These are phyloP conservation scores for Ganoderma sinense DNA, from an alignment of 1,284 basidiomycete genomes.

Conservation along the genomic window DNA sequence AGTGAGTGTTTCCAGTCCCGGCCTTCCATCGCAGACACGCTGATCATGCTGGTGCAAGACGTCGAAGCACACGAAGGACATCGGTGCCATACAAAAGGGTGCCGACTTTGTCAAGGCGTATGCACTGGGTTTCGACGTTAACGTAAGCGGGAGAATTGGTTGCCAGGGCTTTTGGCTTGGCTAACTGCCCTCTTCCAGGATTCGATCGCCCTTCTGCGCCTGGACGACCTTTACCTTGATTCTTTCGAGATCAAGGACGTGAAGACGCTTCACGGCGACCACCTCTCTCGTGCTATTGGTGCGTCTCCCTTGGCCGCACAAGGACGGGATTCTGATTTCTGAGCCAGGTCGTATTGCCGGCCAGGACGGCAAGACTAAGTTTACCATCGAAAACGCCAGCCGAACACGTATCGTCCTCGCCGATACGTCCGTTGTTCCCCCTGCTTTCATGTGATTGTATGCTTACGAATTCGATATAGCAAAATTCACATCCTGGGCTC, in stretches of 20 bases:
- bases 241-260: slow-evolving; percentile 99
- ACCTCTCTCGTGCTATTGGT: slow-evolving; percentile 96
- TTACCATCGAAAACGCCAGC: slow-evolving; percentile 97
- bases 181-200: slow-evolving; percentile 62
- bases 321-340: neutral
- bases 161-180: slow-evolving; percentile 5
- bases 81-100: slow-evolving; percentile 95
- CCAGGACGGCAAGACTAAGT: slow-evolving; percentile 98
- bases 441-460: slow-evolving; percentile 1
- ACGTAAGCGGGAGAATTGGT: slow-evolving; percentile 58
- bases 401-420: slow-evolving; percentile 96
- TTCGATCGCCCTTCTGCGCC: slow-evolving; percentile 91
- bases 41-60: slow-evolving; percentile 62
- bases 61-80: slow-evolving; percentile 92
- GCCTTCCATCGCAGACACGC: neutral
- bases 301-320: slow-evolving; percentile 24
- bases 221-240: slow-evolving; percentile 98
- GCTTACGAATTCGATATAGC: slow-evolving; percentile 46
- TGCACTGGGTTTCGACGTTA: slow-evolving; percentile 93
- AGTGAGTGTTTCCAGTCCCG: slow-evolving; percentile 57
- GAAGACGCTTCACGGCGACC: slow-evolving; percentile 97
- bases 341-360: slow-evolving; percentile 90
- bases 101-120: slow-evolving; percentile 98
- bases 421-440: slow-evolving; percentile 77
- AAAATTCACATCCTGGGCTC: slow-evolving; percentile 96